phyloP scores from a whole-genome alignment of 805 yeast species.

The Metschnikowia noctiluminum region DNA sequence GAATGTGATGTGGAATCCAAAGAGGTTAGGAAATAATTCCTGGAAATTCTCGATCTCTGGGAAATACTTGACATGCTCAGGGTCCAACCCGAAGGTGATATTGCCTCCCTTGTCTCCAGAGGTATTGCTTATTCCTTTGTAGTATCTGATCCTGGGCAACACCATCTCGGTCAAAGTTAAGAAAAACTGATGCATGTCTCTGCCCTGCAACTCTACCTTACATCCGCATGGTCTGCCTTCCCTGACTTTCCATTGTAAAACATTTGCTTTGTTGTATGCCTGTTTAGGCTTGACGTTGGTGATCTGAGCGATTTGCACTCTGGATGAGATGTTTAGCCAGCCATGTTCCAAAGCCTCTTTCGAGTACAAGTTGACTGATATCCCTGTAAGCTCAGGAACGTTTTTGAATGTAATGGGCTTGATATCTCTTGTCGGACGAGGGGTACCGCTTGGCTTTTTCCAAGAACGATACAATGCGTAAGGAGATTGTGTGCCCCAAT shows the following conservation, averaged over 20 bases:
- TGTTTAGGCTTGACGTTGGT: constrained; percentile 85
- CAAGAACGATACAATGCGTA: constrained; percentile 82
- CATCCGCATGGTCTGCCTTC: constrained; percentile 92
- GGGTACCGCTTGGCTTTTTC: constrained; percentile 72
- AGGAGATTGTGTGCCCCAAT: constrained; percentile 86
- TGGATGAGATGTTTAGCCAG: constrained; percentile 71
- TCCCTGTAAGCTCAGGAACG: constrained; percentile 66
- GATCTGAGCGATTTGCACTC: constrained; percentile 82
- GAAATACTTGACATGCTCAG: constrained; percentile 74
- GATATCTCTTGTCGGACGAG: constrained; percentile 71
- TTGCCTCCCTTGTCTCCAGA: constrained; percentile 87
- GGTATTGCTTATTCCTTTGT: constrained; percentile 68
- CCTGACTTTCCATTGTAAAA: constrained; percentile 82
- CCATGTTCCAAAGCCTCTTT: constrained; percentile 66
- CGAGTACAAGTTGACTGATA: constrained; percentile 74
- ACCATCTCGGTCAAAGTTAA: constrained; percentile 87
- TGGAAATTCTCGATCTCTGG: constrained; percentile 92
- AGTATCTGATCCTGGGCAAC: constrained; percentile 87
- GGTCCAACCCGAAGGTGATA: constrained; percentile 76
- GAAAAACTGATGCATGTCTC: constrained; percentile 81
- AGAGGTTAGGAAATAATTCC: constrained; percentile 83
- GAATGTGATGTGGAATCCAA: constrained; percentile 80
- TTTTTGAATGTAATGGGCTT: constrained; percentile 63
- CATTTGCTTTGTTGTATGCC: constrained; percentile 71
- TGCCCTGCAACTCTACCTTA: constrained; percentile 70